phyloP scores from a whole-genome alignment of 2,329 filamentous ascomycete genomes.

The Podosphaera leucotricha region DNA sequence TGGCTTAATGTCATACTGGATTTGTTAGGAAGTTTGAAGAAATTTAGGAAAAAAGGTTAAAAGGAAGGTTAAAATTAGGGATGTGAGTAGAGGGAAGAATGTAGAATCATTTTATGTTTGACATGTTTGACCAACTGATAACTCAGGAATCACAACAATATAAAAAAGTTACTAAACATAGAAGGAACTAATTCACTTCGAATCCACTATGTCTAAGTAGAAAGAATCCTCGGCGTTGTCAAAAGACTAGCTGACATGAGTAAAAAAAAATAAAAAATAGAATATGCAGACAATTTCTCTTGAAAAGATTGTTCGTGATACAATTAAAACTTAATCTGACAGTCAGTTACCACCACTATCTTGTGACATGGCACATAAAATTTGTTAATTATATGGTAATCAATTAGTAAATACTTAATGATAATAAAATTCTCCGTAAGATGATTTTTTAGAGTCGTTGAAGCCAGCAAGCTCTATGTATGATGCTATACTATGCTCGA shows the following conservation, averaged over 20 bases:
- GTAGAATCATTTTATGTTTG: too few species aligned
- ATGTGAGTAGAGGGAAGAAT: too few species aligned
- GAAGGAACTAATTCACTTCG: background rate
- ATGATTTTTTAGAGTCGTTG: background rate
- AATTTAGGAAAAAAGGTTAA: background rate
- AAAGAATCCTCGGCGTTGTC: background rate
- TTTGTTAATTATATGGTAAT: background rate
- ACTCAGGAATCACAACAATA: background rate
- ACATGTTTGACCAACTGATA: background rate
- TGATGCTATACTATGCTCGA: too few species aligned
- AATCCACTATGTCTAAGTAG: background rate
- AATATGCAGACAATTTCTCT: too few species aligned
- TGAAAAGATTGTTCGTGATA: background rate
- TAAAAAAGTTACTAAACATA: background rate
- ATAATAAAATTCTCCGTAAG: background rate
- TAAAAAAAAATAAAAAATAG: too few species aligned
- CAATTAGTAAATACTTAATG: background rate
- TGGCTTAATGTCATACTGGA: background rate
- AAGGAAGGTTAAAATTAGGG: background rate
- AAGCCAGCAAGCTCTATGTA: too few species aligned
- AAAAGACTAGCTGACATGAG: background rate
- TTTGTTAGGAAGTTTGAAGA: background rate
- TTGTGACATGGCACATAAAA: background rate
- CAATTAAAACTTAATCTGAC: background rate
- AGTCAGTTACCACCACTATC: background rate